Evolutionary conservation across 2,329 filamentous ascomycete species (phyloP).

Genomic region (Xylariales sp.): DNA sequence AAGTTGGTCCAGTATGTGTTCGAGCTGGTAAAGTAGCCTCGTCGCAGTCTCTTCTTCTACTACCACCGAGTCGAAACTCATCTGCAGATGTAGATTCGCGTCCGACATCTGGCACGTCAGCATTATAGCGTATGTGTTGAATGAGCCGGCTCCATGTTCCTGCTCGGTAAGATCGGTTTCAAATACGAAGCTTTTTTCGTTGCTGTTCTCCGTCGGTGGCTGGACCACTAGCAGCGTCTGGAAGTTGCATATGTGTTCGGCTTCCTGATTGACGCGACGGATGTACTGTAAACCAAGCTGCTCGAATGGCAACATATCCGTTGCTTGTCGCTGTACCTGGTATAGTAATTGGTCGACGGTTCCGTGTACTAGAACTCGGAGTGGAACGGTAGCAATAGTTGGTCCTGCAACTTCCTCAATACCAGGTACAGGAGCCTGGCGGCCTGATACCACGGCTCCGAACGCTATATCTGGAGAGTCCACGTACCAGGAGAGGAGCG

Average conservation of each 20-base stretch:
- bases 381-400: not conserved
- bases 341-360: not conserved
- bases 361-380: not conserved
- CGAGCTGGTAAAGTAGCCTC: not conserved
- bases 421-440: not conserved
- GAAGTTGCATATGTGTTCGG: not conserved
- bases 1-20: not conserved
- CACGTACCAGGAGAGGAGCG: not conserved
- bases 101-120: not conserved
- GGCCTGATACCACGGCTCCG: not conserved
- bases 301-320: not conserved
- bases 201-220: not conserved
- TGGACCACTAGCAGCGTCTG: not conserved
- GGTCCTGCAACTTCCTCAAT: not conserved
- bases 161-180: no score
- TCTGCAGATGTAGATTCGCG: not conserved
- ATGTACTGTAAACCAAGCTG: not conserved
- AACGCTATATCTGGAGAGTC: not conserved
- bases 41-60: not conserved
- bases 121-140: not conserved
- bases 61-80: not conserved
- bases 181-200: not conserved
- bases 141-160: not conserved
- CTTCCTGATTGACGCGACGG: not conserved
- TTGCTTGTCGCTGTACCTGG: not conserved